A percentile compares a stretch with the other conserved stretches of the same genome.
Evolutionary conservation across 1,284 basidiomycete genomes (phyloP).

Genomic region (Tilletia horrida): DNA sequence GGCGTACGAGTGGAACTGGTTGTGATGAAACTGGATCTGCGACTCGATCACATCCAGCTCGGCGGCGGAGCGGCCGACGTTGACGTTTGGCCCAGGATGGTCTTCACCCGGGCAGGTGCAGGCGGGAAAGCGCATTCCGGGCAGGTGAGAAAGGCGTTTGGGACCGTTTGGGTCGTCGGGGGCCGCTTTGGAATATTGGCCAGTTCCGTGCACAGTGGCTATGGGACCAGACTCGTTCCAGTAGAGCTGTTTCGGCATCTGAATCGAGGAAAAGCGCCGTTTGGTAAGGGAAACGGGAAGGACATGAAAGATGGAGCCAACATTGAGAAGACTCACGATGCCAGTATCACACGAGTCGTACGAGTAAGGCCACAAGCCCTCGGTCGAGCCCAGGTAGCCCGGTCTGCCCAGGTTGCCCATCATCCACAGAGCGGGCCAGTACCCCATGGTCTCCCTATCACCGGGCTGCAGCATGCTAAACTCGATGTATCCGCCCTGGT

Average conservation of each 20-base stretch:
- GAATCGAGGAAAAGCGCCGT: too few relatives aligned
- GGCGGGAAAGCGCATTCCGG: conserved; percentile 25
- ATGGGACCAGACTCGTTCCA: conserved; percentile 18
- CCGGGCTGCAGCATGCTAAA: conserved; percentile 28
- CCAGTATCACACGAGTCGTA: conserved; percentile 27
- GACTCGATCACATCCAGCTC: conserved; percentile 29
- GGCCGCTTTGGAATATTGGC: conserved; percentile 11
- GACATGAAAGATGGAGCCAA: too few relatives aligned
- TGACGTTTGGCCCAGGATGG: conserved; percentile 27
- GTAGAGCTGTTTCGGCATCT: conserved; percentile 25
- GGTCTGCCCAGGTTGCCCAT: conserved; percentile 28
- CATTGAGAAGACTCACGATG: too few relatives aligned
- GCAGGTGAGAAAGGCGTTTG: conserved; percentile 12
- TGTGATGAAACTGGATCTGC: conserved; percentile 23
- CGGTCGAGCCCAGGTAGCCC: conserved; percentile 27
- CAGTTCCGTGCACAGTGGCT: conserved; percentile 21
- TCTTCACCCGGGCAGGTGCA: conserved; percentile 30
- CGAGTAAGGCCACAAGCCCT: conserved; percentile 29
- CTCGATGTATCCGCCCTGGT: conserved; percentile 30
- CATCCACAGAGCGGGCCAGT: conserved; percentile 30
- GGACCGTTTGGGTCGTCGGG: conserved; percentile 18
- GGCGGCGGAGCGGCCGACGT: conserved; percentile 24
- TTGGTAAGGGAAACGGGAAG: too few relatives aligned
- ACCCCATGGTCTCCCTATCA: conserved; percentile 19
- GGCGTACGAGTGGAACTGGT: conserved; percentile 19